Conservation (phyloP, 192 early-diverging fungal species). For the Linnemannia zychae region DNA sequence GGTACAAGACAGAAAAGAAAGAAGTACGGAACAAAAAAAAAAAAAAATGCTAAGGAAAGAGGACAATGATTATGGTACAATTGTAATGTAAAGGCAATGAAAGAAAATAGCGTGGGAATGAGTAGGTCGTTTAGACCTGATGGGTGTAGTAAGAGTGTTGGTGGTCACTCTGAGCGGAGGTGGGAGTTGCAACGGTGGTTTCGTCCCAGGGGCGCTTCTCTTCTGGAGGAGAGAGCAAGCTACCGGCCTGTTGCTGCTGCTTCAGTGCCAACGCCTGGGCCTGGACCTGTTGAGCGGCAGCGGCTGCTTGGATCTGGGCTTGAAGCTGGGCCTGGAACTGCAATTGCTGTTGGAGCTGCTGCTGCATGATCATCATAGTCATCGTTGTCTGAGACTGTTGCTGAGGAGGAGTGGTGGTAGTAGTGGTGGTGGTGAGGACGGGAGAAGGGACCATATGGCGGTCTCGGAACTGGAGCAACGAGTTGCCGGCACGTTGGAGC, state of each 20-base stretch:
- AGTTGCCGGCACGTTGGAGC: constrained; percentile 60
- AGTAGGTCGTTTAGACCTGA: constrained; percentile 1
- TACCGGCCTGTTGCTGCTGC: constrained; percentile 8
- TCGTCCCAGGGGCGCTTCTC: constrained; percentile 40
- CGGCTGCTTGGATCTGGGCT: background rate
- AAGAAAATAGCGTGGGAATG: background rate
- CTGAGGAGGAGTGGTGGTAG: background rate
- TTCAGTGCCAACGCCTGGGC: background rate
- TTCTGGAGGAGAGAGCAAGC: constrained; percentile 48
- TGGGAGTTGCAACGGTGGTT: background rate
- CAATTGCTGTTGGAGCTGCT: constrained; percentile 6
- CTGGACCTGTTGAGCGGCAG: constrained; percentile 8
- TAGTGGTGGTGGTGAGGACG: background rate
- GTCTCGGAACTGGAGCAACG: constrained; percentile 32
- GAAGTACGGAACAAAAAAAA: background rate
- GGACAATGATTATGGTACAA: constrained; percentile 14
- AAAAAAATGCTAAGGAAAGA: background rate
- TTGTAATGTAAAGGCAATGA: background rate
- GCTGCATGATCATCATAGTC: background rate
- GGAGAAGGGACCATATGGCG: constrained; percentile 13
- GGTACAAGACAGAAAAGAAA: background rate
- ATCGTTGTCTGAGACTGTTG: background rate
- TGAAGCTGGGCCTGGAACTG: constrained; percentile 16
- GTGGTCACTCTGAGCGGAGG: background rate
- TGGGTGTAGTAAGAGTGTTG: background rate